Evolutionary conservation across 441 rosid genomes (phyloP), one percentile per base, ranked within the genome.

Genomic region (Eruca vesicaria): DNA sequence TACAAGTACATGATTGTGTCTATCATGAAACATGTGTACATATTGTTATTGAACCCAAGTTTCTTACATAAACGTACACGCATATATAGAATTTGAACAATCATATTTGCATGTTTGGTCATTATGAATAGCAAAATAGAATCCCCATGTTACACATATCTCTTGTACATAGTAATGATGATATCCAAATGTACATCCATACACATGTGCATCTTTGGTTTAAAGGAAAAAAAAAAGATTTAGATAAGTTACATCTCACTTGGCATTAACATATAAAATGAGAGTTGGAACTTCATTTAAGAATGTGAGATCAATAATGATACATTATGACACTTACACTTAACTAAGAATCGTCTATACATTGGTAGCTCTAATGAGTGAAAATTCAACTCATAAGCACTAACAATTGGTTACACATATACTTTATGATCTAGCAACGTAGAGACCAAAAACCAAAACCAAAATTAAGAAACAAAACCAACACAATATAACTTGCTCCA

Each of bases 401-500:
- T 35, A 35, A 35, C 12, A 35, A 35, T 35, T 4, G 41, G 12
- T 35, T 35, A 35, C 41, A 35, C 41, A 35, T 32, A 7, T 8
- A 9, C 36, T 32, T 32, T 32, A 32, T 32, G 10, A 32, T 32
- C 36, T 32, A 32, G 36, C 9, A 32, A 32, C 5, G 36, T 32
- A 32, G 10, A 32, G 36, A 32, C 36, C 36, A 31, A 31, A 31
- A 6, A 31, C 33, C 8, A 32, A 32, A 32, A 32, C 9, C 35
- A 32, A 32, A 32, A 32, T 32, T 9, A 32, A 32, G 36, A 32
- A 32, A 32, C 36, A 32, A 32, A 31, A 32, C 36, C 36, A 32
- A 32, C 10, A 1, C 36, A 88, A 23, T 89, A 89, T 58, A 86
- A 73, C 33, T 86, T 76, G 63, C 69, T 83, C 99, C 98, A 94